Conservation (phyloP, 139 green algal species). For the Chlorella sp. region DNA sequence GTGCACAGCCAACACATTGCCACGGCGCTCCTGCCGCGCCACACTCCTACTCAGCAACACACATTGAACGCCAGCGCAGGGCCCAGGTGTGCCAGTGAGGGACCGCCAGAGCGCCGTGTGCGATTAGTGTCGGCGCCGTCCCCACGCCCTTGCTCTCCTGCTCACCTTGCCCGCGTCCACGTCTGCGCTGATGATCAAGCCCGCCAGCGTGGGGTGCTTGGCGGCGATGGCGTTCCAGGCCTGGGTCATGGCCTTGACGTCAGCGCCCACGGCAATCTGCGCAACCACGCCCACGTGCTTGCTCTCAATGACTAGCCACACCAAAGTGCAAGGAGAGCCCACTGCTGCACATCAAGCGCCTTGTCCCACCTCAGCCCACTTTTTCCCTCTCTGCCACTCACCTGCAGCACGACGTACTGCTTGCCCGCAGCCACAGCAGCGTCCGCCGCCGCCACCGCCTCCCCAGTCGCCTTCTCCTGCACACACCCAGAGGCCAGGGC, state of each 20-base stretch:
- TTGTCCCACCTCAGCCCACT: neutral
- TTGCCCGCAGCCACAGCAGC: slow-evolving; percentile 31
- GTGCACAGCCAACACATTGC: too few relatives aligned
- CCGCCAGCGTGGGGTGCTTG: slow-evolving; percentile 43
- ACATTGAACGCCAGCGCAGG: too few relatives aligned
- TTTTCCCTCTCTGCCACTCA: slow-evolving; percentile 1
- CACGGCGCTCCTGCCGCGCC: too few relatives aligned
- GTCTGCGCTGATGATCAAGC: slow-evolving; percentile 55
- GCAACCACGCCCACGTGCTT: neutral
- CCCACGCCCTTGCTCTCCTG: too few relatives aligned
- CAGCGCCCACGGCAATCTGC: slow-evolving; percentile 49
- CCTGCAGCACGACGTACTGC: slow-evolving; percentile 26
- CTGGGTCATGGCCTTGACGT: slow-evolving; percentile 56
- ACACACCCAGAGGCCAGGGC: too few relatives aligned
- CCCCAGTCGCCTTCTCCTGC: slow-evolving; percentile 7
- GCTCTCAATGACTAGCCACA: too few relatives aligned
- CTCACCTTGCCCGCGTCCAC: slow-evolving; percentile 61
- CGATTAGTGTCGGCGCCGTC: too few relatives aligned
- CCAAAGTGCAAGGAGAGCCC: too few relatives aligned
- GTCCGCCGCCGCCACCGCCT: slow-evolving; percentile 36
- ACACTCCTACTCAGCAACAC: too few relatives aligned
- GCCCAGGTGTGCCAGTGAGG: neutral
- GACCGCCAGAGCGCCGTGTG: neutral
- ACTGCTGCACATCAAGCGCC: too few relatives aligned
- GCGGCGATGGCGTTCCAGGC: slow-evolving; percentile 41